A percentile compares a stretch with the other conserved stretches of the same genome.
Evolutionary conservation across 495 filamentous ascomycete species (phyloP).

Genomic region (Talaromyces trachyspermus): DNA sequence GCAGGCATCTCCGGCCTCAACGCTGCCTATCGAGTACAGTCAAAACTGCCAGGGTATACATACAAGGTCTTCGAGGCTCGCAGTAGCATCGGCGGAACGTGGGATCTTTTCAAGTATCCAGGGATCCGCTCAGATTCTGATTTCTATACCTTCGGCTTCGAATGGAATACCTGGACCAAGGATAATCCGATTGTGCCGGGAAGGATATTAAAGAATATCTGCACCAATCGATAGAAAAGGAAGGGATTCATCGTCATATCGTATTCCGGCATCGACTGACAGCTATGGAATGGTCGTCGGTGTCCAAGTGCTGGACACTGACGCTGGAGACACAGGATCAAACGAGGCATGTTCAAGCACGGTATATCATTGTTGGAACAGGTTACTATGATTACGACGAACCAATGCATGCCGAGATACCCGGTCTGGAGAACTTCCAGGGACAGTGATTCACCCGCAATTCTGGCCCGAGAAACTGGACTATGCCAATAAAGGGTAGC

Average conservation of each 20-base stretch:
- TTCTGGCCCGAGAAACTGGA: conserved; percentile 47
- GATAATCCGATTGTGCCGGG: conserved; percentile 55
- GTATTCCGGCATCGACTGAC: conserved; percentile 50
- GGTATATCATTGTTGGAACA: conserved; percentile 54
- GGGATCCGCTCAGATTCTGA: conserved; percentile 63
- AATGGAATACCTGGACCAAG: conserved; percentile 59
- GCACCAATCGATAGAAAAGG: conserved; percentile 45
- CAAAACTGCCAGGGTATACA: conserved; percentile 43
- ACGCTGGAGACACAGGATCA: conserved; percentile 42
- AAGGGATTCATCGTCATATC: conserved; percentile 58
- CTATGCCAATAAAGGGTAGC: conserved; percentile 45
- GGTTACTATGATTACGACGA: conserved; percentile 59
- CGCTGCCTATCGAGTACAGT: conserved; percentile 60
- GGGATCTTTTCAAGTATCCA: conserved; percentile 67
- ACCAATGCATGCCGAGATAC: conserved; percentile 44
- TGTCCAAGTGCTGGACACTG: conserved; percentile 55
- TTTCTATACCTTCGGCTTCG: conserved; percentile 60
- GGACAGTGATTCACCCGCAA: conserved; percentile 43
- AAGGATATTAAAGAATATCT: conserved; percentile 55
- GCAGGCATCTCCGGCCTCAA: conserved; percentile 76
- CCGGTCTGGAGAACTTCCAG: conserved; percentile 31
- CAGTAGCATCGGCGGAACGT: conserved; percentile 56
- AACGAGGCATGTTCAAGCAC: conserved; percentile 38
- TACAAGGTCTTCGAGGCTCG: conserved; percentile 60
- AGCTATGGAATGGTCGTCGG: conserved; percentile 51